Evolutionary conservation across 2,329 filamentous ascomycete genomes (phyloP), one percentile per base, ranked within the genome.

Genomic region (Sarocladium oryzae): DNA sequence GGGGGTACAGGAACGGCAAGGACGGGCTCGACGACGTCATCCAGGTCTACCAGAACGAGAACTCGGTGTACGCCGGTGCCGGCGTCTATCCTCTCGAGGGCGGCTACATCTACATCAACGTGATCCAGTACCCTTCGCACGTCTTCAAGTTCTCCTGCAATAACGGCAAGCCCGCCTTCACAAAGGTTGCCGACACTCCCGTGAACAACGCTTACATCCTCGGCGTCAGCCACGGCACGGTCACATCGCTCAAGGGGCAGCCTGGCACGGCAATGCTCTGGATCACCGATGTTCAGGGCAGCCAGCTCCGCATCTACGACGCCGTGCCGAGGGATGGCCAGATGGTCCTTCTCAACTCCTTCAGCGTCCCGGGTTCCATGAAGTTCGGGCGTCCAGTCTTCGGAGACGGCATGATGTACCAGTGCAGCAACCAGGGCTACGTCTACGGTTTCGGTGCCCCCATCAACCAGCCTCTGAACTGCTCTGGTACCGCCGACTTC

Each of bases 381-480:
- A 82, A 82, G 62, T 82, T 82, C 55, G 75, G 73, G 2, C 70
- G 78, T 2, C 76, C 79, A 1, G 76, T 79, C 2, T 82, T 82
- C 52, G 79, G 79, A 6, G 70, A 82, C 52, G 77, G 75, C 0
- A 70, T 73, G 52, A 71, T 74, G 2, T 82, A 81, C 54, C 61
- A 81, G n/a, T 76, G 75, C 9, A 77, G 73, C 1, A 74, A 65
- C 2, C 62, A 66, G 21, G 79, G 79, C 3, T 73, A 65, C 51
- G 59, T 82, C 18, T 80, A 81, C 26, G 78, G 69, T 2, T 81
- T 79, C 51, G 79, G 79, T 1, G 76, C 77, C 0, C 77, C 78
- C 0, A 75, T 77, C 24, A 79, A 76, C 35, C 58, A 69, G 3
- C 73, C 78, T 0, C 63, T 82, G 2, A 77, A 79, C 58, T 82